Evolutionary conservation across 257 asterid genomes (phyloP), one percentile per base, ranked within the genome.

Genomic region (Solanum gracilifrons): DNA sequence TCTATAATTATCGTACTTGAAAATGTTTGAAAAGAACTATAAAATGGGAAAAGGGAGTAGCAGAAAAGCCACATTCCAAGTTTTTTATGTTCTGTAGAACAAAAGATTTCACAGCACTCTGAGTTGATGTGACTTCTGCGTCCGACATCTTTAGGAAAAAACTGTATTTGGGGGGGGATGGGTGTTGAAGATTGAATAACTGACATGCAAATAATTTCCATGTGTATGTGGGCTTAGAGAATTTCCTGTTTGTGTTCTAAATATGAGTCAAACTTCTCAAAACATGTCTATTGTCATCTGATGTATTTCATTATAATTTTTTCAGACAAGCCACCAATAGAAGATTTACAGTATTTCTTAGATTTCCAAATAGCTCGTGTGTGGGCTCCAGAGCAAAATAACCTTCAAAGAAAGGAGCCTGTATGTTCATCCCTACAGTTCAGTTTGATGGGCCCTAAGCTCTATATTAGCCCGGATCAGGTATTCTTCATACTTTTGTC

Each of bases 391-490:
- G 99, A 97, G 91, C 98, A 92, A 90, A 97, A 93, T 90, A 94
- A 90, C 87, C 92, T 93, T 87, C 99, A 93, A 71, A 86, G 99
- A 84, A 97, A 97, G 92, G 99, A 93, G 90, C 99, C 99, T 11
- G 99, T 97, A 10, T 97, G 99, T 82, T 85, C 93, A 10, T 92
- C 94, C 71, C 98, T 97, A 74, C 99, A 96, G 91, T 96, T 97
- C 94, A 97, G 99, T 88, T 93, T 97, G 92, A 97, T 97, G 98
- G 99, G 99, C 51, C 99, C 99, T 83, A 97, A 97, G 92, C 99
- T 97, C 41, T 95, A 93, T 84, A 93, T 97, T 85, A 95, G 98
- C 90, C 96, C 97, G 10, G 98, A 97, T 93, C 99, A 97, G 99
- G 99, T 97, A 93, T 72, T 35, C 72, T 55, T 46, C 82, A 60